A percentile compares a stretch with the other conserved stretches of the same genome.
phyloP scores from a whole-genome alignment of 2,329 filamentous ascomycete species.

The Aureobasidium leucospermi region DNA sequence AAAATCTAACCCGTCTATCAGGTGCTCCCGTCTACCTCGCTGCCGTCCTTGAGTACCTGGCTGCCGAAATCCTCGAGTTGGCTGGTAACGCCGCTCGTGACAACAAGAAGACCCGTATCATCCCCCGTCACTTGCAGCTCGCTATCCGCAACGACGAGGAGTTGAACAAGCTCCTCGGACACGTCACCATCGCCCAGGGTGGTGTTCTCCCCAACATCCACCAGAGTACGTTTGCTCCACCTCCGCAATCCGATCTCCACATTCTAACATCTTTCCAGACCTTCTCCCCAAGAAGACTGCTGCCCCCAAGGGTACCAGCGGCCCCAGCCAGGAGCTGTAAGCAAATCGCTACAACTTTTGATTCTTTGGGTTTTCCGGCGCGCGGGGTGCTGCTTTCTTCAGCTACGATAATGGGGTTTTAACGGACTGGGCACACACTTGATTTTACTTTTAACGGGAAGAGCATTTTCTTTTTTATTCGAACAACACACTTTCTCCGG shows the following conservation, averaged over 20 bases:
- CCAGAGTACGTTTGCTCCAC: constrained; percentile 63
- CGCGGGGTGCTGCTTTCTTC: constrained; percentile 15
- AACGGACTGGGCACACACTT: constrained; percentile 16
- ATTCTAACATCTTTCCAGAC: constrained; percentile 54
- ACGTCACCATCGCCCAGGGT: constrained; percentile 95
- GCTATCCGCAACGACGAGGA: constrained; percentile 99
- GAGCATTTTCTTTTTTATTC: constrained; percentile 15
- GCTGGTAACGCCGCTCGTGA: constrained; percentile 97
- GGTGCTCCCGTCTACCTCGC: constrained; percentile 92
- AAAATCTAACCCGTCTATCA: constrained; percentile 28
- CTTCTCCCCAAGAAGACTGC: constrained; percentile 97
- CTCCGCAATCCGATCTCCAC: constrained; percentile 1
- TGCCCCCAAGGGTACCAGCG: constrained; percentile 56
- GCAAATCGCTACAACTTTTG: constrained; percentile 24
- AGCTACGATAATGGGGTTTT: constrained; percentile 19
- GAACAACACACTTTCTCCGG: not conserved
- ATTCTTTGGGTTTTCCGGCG: constrained; percentile 19
- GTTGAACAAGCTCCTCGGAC: constrained; percentile 95
- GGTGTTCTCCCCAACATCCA: constrained; percentile 96
- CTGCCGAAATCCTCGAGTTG: constrained; percentile 97
- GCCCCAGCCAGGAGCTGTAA: constrained; percentile 90
- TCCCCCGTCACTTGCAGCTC: constrained; percentile 95
- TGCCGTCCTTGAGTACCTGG: constrained; percentile 95
- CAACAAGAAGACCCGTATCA: constrained; percentile 99
- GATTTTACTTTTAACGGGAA: constrained; percentile 7